Evolutionary conservation across 306 rosid genomes (phyloP).

Genomic region (Senna tora): DNA sequence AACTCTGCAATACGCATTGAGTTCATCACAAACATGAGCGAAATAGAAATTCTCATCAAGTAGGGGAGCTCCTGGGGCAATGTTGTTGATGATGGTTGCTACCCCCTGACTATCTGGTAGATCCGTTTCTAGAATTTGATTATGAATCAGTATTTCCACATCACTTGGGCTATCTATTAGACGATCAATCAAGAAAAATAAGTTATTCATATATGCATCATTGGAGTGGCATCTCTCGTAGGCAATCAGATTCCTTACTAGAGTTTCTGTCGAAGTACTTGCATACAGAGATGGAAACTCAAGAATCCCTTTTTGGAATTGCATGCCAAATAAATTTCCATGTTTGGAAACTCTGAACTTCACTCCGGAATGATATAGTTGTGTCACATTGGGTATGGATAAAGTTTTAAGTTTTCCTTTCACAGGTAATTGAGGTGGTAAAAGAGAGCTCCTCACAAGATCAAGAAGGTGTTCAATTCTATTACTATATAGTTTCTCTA

Average conservation of each 20-base stretch:
- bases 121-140: constrained; percentile 33
- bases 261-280: not conserved
- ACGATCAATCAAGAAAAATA: constrained; percentile 19
- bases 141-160: constrained; percentile 38
- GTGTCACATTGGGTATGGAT: constrained; percentile 32
- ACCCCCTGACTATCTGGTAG: constrained; percentile 1
- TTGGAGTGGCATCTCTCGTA: constrained; percentile 37
- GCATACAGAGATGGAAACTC: constrained; percentile 28
- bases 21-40: constrained; percentile 15
- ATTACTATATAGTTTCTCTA: not conserved
- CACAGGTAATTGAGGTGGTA: not conserved
- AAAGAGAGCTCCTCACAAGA: not conserved
- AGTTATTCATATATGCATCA: not conserved
- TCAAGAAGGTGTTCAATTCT: constrained; percentile 37
- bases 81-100: constrained; percentile 19
- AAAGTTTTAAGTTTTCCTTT: not conserved
- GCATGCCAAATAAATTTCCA: constrained; percentile 4
- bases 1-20: not conserved
- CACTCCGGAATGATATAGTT: constrained; percentile 37
- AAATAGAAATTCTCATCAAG: not conserved
- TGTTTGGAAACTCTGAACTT: constrained; percentile 20
- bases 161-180: constrained; percentile 28
- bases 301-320: constrained; percentile 24
- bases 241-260: constrained; percentile 29
- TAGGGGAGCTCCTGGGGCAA: not conserved